Conservation (phyloP, 495 filamentous ascomycete species). For the Elasticomyces elasticus region DNA sequence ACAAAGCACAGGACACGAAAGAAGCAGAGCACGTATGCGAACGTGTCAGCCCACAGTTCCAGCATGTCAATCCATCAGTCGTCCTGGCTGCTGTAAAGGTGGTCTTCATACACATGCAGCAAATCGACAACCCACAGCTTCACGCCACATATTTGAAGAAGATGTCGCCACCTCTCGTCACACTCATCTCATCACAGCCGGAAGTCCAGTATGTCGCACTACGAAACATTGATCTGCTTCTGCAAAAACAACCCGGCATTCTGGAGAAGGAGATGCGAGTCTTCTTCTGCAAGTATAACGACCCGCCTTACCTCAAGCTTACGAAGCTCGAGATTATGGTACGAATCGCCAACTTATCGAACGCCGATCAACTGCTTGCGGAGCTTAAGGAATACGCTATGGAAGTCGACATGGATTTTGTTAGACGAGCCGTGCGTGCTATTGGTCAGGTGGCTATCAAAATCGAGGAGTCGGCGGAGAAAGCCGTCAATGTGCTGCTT, state of each 20-base stretch:
- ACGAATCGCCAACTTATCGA: constrained; percentile 94
- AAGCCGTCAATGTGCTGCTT: constrained; percentile 86
- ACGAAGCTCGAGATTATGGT: constrained; percentile 99
- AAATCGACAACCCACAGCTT: constrained; percentile 69
- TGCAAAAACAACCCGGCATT: constrained; percentile 93
- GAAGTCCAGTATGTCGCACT: constrained; percentile 97
- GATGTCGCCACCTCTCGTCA: constrained; percentile 96
- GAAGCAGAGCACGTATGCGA: constrained; percentile 99
- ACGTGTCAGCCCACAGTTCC: constrained; percentile 89
- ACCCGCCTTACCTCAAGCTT: constrained; percentile 93
- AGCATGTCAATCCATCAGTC: constrained; percentile 95
- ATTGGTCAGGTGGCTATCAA: constrained; percentile 98
- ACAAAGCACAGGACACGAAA: constrained; percentile 74
- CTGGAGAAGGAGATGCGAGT: constrained; percentile 94
- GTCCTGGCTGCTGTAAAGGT: constrained; percentile 95
- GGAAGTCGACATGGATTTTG: constrained; percentile 99
- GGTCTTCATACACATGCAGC: constrained; percentile 92
- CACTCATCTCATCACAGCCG: constrained; percentile 85
- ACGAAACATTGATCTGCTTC: constrained; percentile 86
- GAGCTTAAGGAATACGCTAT: constrained; percentile 95
- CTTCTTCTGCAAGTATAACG: constrained; percentile 99
- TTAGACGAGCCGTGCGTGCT: constrained; percentile 81
- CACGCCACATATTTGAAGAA: constrained; percentile 82
- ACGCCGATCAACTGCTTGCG: constrained; percentile 86
- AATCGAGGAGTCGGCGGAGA: constrained; percentile 85